phyloP scores from a whole-genome alignment of 2,329 filamentous ascomycete species.

The Monosporascus sp. region DNA sequence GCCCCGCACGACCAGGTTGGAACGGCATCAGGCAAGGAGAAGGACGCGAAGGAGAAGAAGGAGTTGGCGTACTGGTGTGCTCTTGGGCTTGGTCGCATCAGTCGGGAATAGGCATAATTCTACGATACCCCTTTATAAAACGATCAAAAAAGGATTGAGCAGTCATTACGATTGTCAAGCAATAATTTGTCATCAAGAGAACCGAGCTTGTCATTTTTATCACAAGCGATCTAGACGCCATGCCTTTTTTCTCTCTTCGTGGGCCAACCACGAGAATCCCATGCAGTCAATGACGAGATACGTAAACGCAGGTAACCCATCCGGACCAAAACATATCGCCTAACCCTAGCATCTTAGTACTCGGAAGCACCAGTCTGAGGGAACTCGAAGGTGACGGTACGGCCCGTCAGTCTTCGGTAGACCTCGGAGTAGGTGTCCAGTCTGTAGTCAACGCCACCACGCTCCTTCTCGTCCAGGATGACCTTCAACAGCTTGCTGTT shows the following conservation, averaged over 20 bases:
- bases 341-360: constrained; percentile 59
- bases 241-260: constrained; percentile 31
- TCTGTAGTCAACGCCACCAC: constrained; percentile 97
- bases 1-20: constrained; percentile 57
- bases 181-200: constrained; percentile 20
- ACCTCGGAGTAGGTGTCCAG: constrained; percentile 99
- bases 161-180: not conserved
- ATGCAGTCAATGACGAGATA: constrained; percentile 21
- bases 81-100: constrained; percentile 78
- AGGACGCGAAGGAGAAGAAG: constrained; percentile 66
- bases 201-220: constrained; percentile 35
- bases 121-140: constrained; percentile 35
- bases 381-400: constrained; percentile 97
- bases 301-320: constrained; percentile 18
- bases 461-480: constrained; percentile 99
- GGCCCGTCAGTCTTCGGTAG: constrained; percentile 96
- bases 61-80: constrained; percentile 97
- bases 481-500: constrained; percentile 98
- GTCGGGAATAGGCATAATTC: constrained; percentile 34
- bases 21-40: constrained; percentile 44
- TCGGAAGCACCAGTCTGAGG: constrained; percentile 74
- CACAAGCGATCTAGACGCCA: constrained; percentile 49
- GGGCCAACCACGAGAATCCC: constrained; percentile 21
- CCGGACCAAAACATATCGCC: constrained; percentile 19
- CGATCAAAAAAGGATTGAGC: not conserved